Base-by-base conservation (phyloP, 768 basidiomycete species). In the Panaeolus papilionaceus region DNA sequence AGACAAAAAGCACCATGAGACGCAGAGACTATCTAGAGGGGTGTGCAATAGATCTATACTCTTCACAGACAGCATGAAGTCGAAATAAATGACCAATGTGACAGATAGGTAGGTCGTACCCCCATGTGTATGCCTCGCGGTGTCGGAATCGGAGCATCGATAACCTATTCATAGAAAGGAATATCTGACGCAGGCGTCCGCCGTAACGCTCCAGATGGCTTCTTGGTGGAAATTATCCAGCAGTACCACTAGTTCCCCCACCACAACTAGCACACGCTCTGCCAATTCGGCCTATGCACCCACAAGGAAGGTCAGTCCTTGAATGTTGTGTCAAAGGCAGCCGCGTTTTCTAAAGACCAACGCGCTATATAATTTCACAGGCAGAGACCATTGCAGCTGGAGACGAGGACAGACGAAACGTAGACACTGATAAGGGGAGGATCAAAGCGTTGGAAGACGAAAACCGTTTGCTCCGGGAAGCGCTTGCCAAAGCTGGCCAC, bases 371-470 rank as follows among this genome's bases (percentile, higher is more conserved):
- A 33, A 33, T 5, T 3, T 3, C 2, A 33, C 33, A 28, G 11
- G 11, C 28, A 37, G 11, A 4, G 16, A 33, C n/a, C 37, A 33
- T 16, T 28, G 54, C n/a, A 16, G 28, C 54, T 4, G 14, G 33
- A 18, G 28, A 33, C 11, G 11, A 58, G 9, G 26, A 33, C 8
- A 26, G 26, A 28, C 28, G 54, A 33, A 49, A 14, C 7, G 54
- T 26, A 51, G 64, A 26, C n/a, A n/a, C 38, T 2, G 39, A 28
- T 11, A n/a, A 26, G 20, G 42, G 10, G 12, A 40, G 14, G 11
- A 51, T 62, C 28, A 28, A 44, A 33, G 58, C 66, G 23, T 38
- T 64, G 26, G 58, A 69, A 62, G 51, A 51, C 10, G 14, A 62
- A 18, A 67, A 66, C 33, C 28, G 33, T 20, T 58, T 49, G 37